Evolutionary conservation across 768 basidiomycete genomes (phyloP), one percentile per base, ranked within the genome.

Genomic region (Lanmaoa rubissima): DNA sequence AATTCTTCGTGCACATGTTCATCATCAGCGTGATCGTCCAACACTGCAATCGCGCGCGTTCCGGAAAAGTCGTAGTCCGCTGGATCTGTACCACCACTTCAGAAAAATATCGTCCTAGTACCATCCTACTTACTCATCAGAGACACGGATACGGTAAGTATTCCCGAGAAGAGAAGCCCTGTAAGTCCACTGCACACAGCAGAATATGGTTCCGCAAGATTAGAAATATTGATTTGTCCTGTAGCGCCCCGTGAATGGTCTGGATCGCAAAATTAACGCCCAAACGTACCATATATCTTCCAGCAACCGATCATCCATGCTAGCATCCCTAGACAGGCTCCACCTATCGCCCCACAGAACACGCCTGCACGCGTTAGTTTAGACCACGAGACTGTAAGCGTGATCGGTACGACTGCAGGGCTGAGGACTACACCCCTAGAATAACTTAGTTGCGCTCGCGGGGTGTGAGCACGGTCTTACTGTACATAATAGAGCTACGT

Each of bases 261-360:
- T 8, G 36, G 21, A 35, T 14, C 19, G 19, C n/a, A 19, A 12
- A 41, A 17, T 26, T 5, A 13, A 34, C 26, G 16, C 9, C 21
- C 16, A 26, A 38, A 56, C 65, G 17, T 54, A 75, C 78, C 78
- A 46, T 73, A 78, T 48, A 78, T 79, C 61, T 81, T 79, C 75
- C 73, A 77, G 56, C 80, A 80, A 0, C 78, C 75, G 10, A 81
- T 71, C 75, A 81, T 78, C 79, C 79, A 82, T 19, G 79, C 78
- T 1, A 76, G 41, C 75, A 80, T 79, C 41, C 77, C 78, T 16
- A 76, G 63, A 16, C 66, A 59, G 9, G 75, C 76, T 2, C 79
- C 79, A 2, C 70, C 67, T 46, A 81, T 67, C 14, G 76, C 69
- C 3, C 79, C 80, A 36, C 64, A 60, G 32, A 79, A 65, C 0